Conservation (phyloP, 495 filamentous ascomycete genomes). For the Hypoxylon lenormandii region DNA sequence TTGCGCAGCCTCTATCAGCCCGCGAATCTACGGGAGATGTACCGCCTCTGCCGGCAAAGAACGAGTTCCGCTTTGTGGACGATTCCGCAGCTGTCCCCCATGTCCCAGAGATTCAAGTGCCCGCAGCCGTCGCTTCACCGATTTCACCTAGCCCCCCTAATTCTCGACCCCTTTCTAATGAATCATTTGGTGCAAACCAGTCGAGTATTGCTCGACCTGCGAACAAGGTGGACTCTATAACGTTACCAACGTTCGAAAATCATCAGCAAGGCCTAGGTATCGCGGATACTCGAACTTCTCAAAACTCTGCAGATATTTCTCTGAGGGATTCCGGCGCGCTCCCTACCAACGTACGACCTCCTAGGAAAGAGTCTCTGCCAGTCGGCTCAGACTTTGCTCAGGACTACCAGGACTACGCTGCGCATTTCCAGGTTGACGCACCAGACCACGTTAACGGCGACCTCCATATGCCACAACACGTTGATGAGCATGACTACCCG, state of each 20-base stretch:
- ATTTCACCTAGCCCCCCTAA: conserved; percentile 15
- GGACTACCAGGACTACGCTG: conserved; percentile 45
- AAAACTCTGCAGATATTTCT: conserved; percentile 30
- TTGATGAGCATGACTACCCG: conserved; percentile 50
- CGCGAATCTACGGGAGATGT: conserved; percentile 22
- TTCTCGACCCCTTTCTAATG: conserved; percentile 43
- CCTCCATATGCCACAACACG: conserved; percentile 50
- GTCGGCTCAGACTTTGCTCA: conserved; percentile 20
- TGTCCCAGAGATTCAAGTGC: conserved; percentile 53
- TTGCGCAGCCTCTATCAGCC: conserved; percentile 34
- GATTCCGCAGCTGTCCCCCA: conserved; percentile 51
- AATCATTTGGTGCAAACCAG: conserved; percentile 24
- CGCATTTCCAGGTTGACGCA: conserved; percentile 43
- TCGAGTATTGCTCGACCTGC: conserved; percentile 30
- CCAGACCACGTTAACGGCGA: conserved; percentile 21
- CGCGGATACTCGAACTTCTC: conserved; percentile 28
- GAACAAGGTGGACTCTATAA: conserved; percentile 21
- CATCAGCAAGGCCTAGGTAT: conserved; percentile 33
- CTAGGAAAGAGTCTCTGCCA: conserved; percentile 45
- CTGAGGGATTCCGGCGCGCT: conserved; percentile 14
- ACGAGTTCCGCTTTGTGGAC: conserved; percentile 48
- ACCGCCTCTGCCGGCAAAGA: conserved; percentile 34
- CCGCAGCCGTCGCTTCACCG: conserved; percentile 51
- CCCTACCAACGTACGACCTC: conserved; percentile 23
- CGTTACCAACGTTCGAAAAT: conserved; percentile 10